A percentile compares a stretch with the other conserved stretches of the same genome.
Conservation (phyloP, 495 filamentous ascomycete genomes). For the Neurospora sp. region DNA sequence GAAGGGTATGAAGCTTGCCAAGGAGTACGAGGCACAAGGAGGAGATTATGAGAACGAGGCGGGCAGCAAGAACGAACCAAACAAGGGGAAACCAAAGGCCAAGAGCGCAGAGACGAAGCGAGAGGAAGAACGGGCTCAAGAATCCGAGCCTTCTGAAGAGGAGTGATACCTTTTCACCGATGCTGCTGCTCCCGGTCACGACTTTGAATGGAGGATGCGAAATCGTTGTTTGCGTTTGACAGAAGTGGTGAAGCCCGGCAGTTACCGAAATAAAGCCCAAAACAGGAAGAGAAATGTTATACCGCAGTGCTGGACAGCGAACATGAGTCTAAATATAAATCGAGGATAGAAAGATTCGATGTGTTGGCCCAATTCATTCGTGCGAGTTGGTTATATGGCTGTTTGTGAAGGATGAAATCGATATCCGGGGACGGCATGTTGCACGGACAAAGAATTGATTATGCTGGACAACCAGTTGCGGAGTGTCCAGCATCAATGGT, state of each 20-base stretch:
- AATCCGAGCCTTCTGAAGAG: not conserved
- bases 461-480: not conserved
- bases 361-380: not conserved
- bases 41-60: constrained; percentile 42
- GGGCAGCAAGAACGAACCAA: constrained; percentile 42
- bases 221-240: not conserved
- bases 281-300: not conserved
- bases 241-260: not conserved
- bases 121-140: not conserved
- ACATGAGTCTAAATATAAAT: not conserved
- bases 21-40: constrained; percentile 44
- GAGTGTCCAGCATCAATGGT: not conserved
- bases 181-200: too few relatives aligned
- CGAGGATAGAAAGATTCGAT: not conserved
- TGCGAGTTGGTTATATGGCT: not conserved
- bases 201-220: not conserved
- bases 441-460: not conserved
- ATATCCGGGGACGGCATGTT: not conserved
- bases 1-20: constrained; percentile 45
- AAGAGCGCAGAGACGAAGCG: constrained; percentile 24
- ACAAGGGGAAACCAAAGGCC: constrained; percentile 34
- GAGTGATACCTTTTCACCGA: not conserved
- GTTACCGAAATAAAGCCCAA: not conserved
- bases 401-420: not conserved
- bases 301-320: not conserved